These are phyloP conservation scores for Exidia glandulosa DNA, from an alignment of 768 basidiomycete species.

Conservation along the genomic window DNA sequence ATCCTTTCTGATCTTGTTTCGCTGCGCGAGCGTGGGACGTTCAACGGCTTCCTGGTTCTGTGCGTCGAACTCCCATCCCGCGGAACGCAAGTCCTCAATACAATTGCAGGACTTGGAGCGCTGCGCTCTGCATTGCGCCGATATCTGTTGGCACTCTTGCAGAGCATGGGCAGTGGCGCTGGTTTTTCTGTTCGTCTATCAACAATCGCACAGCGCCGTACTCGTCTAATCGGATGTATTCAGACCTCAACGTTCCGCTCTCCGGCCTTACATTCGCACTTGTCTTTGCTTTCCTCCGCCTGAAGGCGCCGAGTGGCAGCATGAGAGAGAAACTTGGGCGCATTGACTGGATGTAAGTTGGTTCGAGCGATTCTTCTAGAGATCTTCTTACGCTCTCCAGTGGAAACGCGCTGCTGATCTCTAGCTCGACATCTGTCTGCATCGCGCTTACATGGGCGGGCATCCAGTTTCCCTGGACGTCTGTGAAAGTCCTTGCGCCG, in stretches of 20 bases:
- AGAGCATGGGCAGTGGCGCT: slow-evolving; percentile 13
- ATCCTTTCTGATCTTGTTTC: slow-evolving; percentile 4
- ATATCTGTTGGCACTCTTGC: not conserved
- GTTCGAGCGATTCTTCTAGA: slow-evolving; percentile 11
- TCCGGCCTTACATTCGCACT: slow-evolving; percentile 12
- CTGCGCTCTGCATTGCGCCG: not conserved
- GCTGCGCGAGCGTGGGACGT: not conserved
- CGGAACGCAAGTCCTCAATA: not conserved
- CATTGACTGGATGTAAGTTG: slow-evolving; percentile 21
- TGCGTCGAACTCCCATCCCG: not conserved
- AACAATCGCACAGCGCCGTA: not conserved
- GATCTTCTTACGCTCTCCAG: slow-evolving; percentile 19
- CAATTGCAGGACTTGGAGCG: not conserved
- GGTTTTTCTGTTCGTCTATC: slow-evolving; percentile 15
- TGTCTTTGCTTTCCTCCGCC: slow-evolving; percentile 9
- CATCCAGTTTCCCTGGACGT: slow-evolving; percentile 29
- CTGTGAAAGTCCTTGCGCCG: slow-evolving; percentile 28
- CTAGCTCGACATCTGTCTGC: slow-evolving; percentile 16
- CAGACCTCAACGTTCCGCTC: slow-evolving; percentile 19
- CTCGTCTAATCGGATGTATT: not conserved
- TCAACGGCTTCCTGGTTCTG: not conserved
- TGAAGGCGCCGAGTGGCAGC: slow-evolving; percentile 11
- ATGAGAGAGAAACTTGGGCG: slow-evolving; percentile 12
- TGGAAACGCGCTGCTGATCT: slow-evolving; percentile 24
- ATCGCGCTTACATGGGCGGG: slow-evolving; percentile 35